These are phyloP conservation scores for Lolium rigidum DNA, from an alignment of 176 grass and related monocot genomes.

Conservation along the genomic window DNA sequence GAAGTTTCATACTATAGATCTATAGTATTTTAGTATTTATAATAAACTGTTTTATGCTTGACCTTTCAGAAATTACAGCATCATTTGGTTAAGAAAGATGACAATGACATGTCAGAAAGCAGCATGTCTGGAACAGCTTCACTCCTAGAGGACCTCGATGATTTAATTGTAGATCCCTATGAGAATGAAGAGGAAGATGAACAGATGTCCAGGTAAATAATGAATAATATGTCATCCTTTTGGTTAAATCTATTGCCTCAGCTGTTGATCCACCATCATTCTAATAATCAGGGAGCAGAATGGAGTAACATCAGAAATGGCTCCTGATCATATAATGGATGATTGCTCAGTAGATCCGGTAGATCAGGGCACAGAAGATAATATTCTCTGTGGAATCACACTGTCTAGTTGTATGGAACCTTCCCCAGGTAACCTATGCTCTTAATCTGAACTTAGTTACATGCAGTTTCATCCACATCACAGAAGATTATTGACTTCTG, in stretches of 20 bases:
- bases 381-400: constrained; percentile 37
- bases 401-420: constrained; percentile 38
- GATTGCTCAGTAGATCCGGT: no score
- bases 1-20: neutral
- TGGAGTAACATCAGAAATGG: constrained; percentile 33
- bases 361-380: constrained; percentile 33
- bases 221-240: constrained; percentile 24
- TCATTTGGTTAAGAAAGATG: constrained; percentile 82
- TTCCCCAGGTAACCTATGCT: constrained; percentile 55
- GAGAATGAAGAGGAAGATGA: constrained; percentile 60
- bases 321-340: constrained; percentile 32
- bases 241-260: constrained; percentile 20
- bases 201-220: constrained; percentile 56
- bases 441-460: neutral
- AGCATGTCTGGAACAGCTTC: constrained; percentile 69
- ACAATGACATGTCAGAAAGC: constrained; percentile 54
- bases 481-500: constrained; percentile 37
- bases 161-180: constrained; percentile 85
- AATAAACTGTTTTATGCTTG: constrained; percentile 25
- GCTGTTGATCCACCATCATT: constrained; percentile 39
- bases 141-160: constrained; percentile 77
- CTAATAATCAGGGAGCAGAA: constrained; percentile 40
- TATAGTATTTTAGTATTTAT: neutral
- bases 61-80: constrained; percentile 71
- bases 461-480: constrained; percentile 27